Percentiles rank a stretch among this genome's conserved stretches.
Conservation (phyloP, 2,329 filamentous ascomycete species). For the Raffaelea albimanens region DNA sequence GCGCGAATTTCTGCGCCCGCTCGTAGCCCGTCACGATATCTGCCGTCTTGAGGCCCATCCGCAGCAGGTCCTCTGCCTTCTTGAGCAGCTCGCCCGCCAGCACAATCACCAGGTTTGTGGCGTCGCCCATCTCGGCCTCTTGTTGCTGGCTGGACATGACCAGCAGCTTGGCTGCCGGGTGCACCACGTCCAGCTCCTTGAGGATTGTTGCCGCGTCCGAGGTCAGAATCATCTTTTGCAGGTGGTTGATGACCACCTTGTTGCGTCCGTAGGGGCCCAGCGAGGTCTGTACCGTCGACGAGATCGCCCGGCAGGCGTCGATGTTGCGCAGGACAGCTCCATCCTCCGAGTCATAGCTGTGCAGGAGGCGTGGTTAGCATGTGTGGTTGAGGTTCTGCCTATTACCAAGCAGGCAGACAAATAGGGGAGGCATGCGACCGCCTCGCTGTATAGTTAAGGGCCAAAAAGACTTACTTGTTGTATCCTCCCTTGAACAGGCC, state of each 20-base stretch:
- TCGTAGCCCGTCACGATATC: conserved; percentile 96
- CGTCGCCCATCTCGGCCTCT: conserved; percentile 98
- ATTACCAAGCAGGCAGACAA: too few species aligned
- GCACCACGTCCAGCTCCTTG: conserved; percentile 93
- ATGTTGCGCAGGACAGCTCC: conserved; percentile 97
- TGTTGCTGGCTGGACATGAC: conserved; percentile 99
- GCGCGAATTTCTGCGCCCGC: conserved; percentile 80
- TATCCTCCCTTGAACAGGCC: conserved; percentile 95
- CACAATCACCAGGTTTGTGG: conserved; percentile 93
- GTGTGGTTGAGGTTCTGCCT: conserved; percentile 1
- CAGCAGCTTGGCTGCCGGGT: conserved; percentile 92
- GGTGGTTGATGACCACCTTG: conserved; percentile 99
- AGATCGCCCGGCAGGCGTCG: conserved; percentile 93
- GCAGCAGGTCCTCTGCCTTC: conserved; percentile 92
- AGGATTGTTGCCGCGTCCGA: conserved; percentile 97
- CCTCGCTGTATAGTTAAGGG: too few species aligned
- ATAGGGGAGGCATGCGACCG: too few species aligned
- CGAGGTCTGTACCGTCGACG: conserved; percentile 92
- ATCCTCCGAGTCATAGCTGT: conserved; percentile 97
- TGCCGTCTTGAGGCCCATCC: conserved; percentile 96
- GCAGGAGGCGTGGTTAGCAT: conserved; percentile 12
- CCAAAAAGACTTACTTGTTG: conserved; percentile 63
- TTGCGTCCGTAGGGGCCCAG: conserved; percentile 96
- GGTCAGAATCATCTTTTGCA: conserved; percentile 98
- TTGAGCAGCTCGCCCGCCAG: conserved; percentile 89